Evolutionary conservation across 1,284 basidiomycete genomes (phyloP).

Genomic region (Pulveroboletus sp.): DNA sequence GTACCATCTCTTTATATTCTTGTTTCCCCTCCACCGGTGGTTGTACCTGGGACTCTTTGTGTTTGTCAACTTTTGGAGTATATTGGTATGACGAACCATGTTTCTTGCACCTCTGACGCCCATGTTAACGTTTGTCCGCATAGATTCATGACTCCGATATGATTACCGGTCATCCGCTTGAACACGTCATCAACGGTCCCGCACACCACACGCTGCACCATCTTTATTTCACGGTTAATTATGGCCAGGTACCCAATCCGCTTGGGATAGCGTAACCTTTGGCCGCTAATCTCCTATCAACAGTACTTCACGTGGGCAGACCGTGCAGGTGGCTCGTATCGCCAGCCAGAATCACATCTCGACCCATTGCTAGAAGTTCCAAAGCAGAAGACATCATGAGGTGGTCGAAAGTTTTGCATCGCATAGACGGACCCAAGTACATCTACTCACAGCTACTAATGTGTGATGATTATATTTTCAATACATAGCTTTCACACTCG

Average conservation of each 20-base stretch:
- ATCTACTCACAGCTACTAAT: constrained; percentile 25
- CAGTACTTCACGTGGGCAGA: constrained; percentile 98
- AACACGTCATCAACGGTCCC: constrained; percentile 94
- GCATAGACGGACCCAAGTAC: constrained; percentile 17
- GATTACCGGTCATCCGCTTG: constrained; percentile 91
- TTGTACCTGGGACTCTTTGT: constrained; percentile 85
- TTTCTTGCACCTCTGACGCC: not conserved
- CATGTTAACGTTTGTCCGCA: constrained; percentile 1
- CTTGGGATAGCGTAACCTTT: not conserved
- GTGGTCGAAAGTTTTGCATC: not conserved
- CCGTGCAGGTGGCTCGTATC: constrained; percentile 81
- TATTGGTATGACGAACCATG: constrained; percentile 59
- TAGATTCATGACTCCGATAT: constrained; percentile 99
- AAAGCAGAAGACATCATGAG: constrained; percentile 37
- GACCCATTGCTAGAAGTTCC: constrained; percentile 83
- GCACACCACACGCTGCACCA: constrained; percentile 98
- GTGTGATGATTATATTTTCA: constrained; percentile 8
- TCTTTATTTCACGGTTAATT: constrained; percentile 95
- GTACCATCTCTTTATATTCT: constrained; percentile 90
- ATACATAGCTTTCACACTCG: not conserved
- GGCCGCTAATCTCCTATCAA: constrained; percentile 17
- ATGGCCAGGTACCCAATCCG: constrained; percentile 54
- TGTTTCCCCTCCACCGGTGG: constrained; percentile 89
- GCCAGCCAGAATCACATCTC: constrained; percentile 79
- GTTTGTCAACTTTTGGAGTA: constrained; percentile 89